Percentiles rank a stretch among this genome's conserved stretches.
These are phyloP conservation scores for Aschersonia sp. DNA, from an alignment of 2,329 filamentous ascomycete genomes.

Conservation along the genomic window DNA sequence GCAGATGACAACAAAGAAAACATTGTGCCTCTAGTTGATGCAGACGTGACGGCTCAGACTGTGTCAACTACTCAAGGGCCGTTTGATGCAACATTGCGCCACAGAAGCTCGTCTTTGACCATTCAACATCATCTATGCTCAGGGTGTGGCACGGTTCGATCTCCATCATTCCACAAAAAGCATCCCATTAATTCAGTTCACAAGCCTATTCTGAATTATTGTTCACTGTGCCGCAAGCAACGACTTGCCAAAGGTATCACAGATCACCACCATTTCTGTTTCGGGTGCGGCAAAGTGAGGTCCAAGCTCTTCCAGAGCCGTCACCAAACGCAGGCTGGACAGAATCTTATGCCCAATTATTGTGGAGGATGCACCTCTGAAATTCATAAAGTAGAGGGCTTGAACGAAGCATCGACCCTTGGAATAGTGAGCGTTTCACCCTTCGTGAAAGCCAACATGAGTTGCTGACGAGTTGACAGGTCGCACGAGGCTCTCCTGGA, in stretches of 20 bases:
- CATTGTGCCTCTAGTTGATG: neutral
- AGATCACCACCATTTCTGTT: slow-evolving; percentile 24
- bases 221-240: slow-evolving; percentile 17
- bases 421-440: slow-evolving; percentile 9
- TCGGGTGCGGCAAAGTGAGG: slow-evolving; percentile 12
- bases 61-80: neutral
- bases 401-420: slow-evolving; percentile 12
- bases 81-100: neutral
- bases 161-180: slow-evolving; percentile 17
- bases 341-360: slow-evolving; percentile 17
- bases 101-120: slow-evolving; percentile 7
- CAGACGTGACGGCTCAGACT: neutral
- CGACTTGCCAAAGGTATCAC: slow-evolving; percentile 9
- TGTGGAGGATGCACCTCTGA: slow-evolving; percentile 14
- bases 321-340: slow-evolving; percentile 9
- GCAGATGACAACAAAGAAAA: slow-evolving; percentile 1
- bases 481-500: neutral
- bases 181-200: slow-evolving; percentile 13
- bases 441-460: neutral
- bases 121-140: slow-evolving; percentile 19
- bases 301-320: slow-evolving; percentile 11
- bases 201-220: slow-evolving; percentile 18
- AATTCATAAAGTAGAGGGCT: slow-evolving; percentile 9
- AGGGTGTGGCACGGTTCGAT: slow-evolving; percentile 20
- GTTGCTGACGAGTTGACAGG: neutral